phyloP scores from a whole-genome alignment of 1,139 yeast species.

The Hansenula sp. region DNA sequence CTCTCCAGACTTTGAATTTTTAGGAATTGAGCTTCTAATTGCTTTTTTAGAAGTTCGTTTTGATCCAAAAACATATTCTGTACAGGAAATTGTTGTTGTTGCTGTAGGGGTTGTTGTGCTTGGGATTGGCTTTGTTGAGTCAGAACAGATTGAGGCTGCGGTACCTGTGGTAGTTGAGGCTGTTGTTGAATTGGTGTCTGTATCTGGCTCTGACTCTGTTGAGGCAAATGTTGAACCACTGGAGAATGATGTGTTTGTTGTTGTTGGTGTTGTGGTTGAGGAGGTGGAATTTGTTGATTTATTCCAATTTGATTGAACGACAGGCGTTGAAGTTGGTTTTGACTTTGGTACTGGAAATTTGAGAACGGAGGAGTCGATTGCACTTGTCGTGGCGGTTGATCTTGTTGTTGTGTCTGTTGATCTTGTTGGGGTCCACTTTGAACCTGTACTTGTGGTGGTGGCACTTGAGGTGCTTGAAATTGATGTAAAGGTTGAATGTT shows the following conservation, averaged over 20 bases:
- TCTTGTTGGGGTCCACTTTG: conserved; percentile 1
- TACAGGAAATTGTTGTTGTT: background rate
- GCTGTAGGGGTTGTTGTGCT: background rate
- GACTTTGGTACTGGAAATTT: background rate
- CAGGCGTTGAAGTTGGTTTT: background rate
- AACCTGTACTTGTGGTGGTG: background rate
- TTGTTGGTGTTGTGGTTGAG: conserved; percentile 1
- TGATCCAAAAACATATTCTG: conserved; percentile 2
- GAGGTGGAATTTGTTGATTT: background rate
- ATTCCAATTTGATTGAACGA: background rate
- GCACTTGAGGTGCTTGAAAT: background rate
- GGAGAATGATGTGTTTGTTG: background rate
- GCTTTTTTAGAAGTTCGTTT: conserved; percentile 7
- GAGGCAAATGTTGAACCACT: background rate
- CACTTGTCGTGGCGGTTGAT: background rate
- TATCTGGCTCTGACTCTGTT: background rate
- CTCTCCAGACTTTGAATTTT: conserved; percentile 14
- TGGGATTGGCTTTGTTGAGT: background rate
- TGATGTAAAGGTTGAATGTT: conserved; percentile 1
- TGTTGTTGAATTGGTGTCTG: background rate
- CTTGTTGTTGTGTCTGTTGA: conserved; percentile 6
- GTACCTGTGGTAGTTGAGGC: background rate
- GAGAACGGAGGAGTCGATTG: background rate
- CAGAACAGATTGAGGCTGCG: background rate
- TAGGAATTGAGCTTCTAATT: conserved; percentile 9